A percentile compares a stretch with the other conserved stretches of the same genome.
phyloP scores from a whole-genome alignment of 805 yeast species.

The Tanozyma kutaoensis region DNA sequence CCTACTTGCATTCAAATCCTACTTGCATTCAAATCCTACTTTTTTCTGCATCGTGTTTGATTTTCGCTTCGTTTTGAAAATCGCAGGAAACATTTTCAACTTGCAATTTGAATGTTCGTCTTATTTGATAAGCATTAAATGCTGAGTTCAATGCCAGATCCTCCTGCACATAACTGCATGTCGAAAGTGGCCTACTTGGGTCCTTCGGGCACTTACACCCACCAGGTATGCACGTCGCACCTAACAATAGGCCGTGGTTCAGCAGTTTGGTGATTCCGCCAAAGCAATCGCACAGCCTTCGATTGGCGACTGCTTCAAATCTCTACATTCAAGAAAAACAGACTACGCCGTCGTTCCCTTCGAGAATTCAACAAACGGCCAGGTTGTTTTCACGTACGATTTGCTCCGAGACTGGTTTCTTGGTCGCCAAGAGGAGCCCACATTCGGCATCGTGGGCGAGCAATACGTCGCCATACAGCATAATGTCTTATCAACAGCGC shows the following conservation, averaged over 20 bases:
- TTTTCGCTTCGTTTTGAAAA: no score
- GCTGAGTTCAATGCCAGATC: no score
- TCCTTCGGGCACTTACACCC: constrained; percentile 88
- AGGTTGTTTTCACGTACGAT: constrained; percentile 78
- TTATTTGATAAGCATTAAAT: no score
- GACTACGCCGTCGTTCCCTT: constrained; percentile 75
- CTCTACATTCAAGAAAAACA: constrained; percentile 29
- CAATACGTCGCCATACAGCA: constrained; percentile 78
- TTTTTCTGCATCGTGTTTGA: no score
- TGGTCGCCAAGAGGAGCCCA: constrained; percentile 4
- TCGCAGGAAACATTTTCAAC: no score
- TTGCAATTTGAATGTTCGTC: no score
- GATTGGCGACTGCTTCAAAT: constrained; percentile 51
- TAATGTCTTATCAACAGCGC: constrained; percentile 42
- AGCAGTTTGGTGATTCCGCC: constrained; percentile 31
- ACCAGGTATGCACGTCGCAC: constrained; percentile 39
- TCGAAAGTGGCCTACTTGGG: constrained; percentile 74
- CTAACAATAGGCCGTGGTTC: constrained; percentile 27
- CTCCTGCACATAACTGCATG: no score
- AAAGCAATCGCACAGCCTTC: constrained; percentile 23
- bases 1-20: no score
- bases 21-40: no score
- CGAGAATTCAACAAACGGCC: constrained; percentile 93
- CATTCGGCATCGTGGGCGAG: constrained; percentile 53
- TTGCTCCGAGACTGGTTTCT: constrained; percentile 57